Evolutionary conservation across 1,284 basidiomycete species (phyloP), one percentile per base, ranked within the genome.

Genomic region (Heterobasidion parviporum): DNA sequence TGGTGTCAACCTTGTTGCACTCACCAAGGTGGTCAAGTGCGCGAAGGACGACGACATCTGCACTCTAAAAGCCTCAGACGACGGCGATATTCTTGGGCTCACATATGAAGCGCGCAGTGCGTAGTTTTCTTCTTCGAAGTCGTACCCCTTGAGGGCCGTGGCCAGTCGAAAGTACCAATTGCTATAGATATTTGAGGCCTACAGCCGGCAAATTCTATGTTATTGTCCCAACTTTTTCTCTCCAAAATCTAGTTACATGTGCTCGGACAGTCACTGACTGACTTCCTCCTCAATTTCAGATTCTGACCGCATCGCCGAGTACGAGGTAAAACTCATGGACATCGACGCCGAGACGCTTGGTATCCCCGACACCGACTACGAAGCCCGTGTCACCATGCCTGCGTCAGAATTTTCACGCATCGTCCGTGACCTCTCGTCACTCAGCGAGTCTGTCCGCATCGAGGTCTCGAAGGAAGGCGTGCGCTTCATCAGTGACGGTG

Each of bases 311-410:
- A 89, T 99, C 55, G 94, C 94, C 26, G 94, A 99, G 70, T 99
- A 98, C 74, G 95, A 98, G 66, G 93, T 99, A 87, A 99, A 98
- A 73, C 84, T 99, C 55, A 98, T 99, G 95, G 97, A 99, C 67
- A 99, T 99, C 66, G 96, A 99, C 72, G 79, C 90, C 38, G 97
- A 99, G 73, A 89, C 87, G 57, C 88, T 99, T 55, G 91, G 92
- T 53, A 98, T 99, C 65, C 97, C 97, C n/a, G 94, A 98, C 64
- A 99, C 97, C 2, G 89, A 95, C 60, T 99, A 99, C 72, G 96
- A 99, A 66, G 93, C 94, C 16, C 88, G 91, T 54, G 87, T 99
- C 56, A 89, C 87, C 35, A 87, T 99, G 83, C 83, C 90, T 8
- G 85, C 94, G 0, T 61, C 77, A 52, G 97, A 99, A 71, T 98